phyloP scores from a whole-genome alignment of 306 rosid species.

The Sesbania bispinosa region DNA sequence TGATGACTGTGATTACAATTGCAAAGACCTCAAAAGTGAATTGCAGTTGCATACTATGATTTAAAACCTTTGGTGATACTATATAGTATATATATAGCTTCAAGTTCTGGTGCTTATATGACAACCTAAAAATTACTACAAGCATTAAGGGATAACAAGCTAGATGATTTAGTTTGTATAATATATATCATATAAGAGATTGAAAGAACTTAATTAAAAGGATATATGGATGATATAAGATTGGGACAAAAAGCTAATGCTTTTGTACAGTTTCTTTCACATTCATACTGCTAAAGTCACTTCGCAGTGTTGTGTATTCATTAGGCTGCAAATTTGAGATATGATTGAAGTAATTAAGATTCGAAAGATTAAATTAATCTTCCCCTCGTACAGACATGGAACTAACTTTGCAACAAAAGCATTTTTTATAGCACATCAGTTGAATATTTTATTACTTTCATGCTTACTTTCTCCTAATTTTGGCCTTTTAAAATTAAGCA shows the following conservation, averaged over 20 bases:
- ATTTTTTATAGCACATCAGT: conserved; percentile 15
- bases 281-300: not conserved
- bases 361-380: not conserved
- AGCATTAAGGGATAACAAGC: not conserved
- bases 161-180: no score
- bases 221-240: not conserved
- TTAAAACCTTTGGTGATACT: no score
- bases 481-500: conserved; percentile 43
- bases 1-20: no score
- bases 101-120: not conserved
- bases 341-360: not conserved
- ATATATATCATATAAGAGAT: no score
- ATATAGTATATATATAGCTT: no score
- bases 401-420: conserved; percentile 17
- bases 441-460: conserved; percentile 7
- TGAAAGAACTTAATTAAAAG: no score
- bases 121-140: not conserved
- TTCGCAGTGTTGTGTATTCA: not conserved
- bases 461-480: conserved; percentile 33
- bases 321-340: not conserved
- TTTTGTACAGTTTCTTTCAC: not conserved
- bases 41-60: no score
- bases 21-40: no score
- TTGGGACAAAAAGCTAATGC: not conserved
- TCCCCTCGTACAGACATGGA: not conserved